These are phyloP conservation scores for Pyracantha coccinea DNA, from an alignment of 331 rosid genomes.

Conservation along the genomic window DNA sequence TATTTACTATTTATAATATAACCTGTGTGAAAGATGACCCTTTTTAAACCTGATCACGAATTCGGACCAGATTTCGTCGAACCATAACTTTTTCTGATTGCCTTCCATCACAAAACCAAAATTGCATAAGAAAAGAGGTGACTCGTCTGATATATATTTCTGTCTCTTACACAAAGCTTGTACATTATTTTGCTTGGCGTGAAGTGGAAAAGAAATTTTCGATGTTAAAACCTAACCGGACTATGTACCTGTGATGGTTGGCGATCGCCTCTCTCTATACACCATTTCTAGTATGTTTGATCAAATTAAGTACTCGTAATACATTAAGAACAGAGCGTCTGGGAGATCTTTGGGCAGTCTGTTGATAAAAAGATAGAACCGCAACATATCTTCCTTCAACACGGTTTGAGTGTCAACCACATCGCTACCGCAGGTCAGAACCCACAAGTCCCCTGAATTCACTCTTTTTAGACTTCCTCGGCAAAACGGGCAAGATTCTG, in stretches of 20 bases:
- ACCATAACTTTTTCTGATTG: background rate
- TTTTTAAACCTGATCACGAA: background rate
- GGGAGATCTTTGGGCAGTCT: conserved; percentile 57
- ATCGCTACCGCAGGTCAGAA: conserved; percentile 44
- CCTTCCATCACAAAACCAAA: background rate
- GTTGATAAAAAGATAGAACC: conserved; percentile 54
- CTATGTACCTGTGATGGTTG: conserved; percentile 15
- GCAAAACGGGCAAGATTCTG: conserved; percentile 83
- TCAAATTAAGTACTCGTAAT: conserved; percentile 46
- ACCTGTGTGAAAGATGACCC: background rate
- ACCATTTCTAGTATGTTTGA: conserved; percentile 5
- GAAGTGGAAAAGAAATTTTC: background rate
- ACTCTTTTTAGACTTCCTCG: conserved; percentile 65
- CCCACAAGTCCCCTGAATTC: conserved; percentile 66
- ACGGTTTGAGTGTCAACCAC: conserved; percentile 51
- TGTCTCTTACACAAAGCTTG: conserved; percentile 1
- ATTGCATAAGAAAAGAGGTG: background rate
- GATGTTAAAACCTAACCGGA: background rate
- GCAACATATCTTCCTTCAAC: conserved; percentile 44
- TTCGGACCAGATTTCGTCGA: background rate
- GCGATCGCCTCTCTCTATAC: conserved; percentile 23
- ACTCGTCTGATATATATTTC: background rate
- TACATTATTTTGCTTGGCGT: conserved; percentile 4
- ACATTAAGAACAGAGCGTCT: conserved; percentile 44
- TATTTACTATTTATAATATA: background rate